Evolutionary conservation across 306 rosid genomes (phyloP), one percentile per base, ranked within the genome.

Genomic region (Trifolium repens): DNA sequence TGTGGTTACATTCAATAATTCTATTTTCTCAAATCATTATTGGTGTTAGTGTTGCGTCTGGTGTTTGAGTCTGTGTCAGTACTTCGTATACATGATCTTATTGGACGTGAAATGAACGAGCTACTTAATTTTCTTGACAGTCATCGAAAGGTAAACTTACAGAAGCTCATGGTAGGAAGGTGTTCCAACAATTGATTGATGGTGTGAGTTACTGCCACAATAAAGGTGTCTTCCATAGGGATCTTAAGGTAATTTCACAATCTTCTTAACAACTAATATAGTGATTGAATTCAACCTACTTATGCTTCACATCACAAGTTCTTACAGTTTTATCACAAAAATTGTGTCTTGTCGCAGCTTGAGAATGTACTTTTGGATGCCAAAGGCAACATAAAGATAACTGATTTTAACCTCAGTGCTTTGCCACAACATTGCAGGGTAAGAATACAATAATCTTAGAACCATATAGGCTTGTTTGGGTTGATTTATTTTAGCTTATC

Each of bases 331-430:
- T 43, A 61, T 61, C 40, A 46, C 10, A 44, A 65, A 69, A 16
- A 9, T 61, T 52, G 14, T 67, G 39, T 27, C 71, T 57, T 67
- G 17, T 75, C 87, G 84, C 92, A 93, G 98, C 78, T 91, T 6
- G 98, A 93, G 73, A 93, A 93, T 85, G 87, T 93, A 19, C 96
- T 93, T 27, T 55, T 93, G 73, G 97, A 88, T 71, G 82, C 86
- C 22, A 78, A 82, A 63, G 97, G 97, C 57, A 87, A 80, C 84
- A 74, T 93, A 78, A 93, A 87, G 89, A 86, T 93, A 72, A 83
- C 96, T 9, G 98, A 93, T 74, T 93, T 93, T 85, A 96, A 96
- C 43, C 96, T 91, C 0, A 91, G 98, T 71, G 98, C 98, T 40
- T 68, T 91, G 82, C 97, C 98, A 1, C 91, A 88, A 35, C 91